These are phyloP conservation scores for Raphanus sativus DNA, from an alignment of 345 rosid genomes.

Conservation along the genomic window DNA sequence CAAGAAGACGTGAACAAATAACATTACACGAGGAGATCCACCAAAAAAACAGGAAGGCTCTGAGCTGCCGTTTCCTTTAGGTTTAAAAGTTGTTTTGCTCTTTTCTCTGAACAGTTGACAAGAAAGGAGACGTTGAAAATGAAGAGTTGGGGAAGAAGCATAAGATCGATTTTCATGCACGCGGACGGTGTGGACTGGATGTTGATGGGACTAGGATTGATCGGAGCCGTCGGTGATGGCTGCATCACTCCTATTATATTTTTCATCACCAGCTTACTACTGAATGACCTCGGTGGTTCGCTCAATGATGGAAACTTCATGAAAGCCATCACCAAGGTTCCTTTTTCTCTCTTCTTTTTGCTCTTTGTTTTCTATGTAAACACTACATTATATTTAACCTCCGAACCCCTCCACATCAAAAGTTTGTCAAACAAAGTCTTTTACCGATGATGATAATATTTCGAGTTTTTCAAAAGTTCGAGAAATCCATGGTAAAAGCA, in stretches of 20 bases:
- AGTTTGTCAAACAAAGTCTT: too few relatives aligned
- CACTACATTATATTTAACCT: not conserved
- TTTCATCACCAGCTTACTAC: conserved; percentile 45
- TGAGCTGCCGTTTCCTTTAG: not conserved
- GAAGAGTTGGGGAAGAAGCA: conserved; percentile 37
- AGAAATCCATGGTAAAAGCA: too few relatives aligned
- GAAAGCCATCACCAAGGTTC: conserved; percentile 49
- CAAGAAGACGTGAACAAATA: not conserved
- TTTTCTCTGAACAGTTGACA: not conserved
- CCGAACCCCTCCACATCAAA: too few relatives aligned
- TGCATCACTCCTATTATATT: conserved; percentile 46
- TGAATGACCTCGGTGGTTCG: conserved; percentile 60
- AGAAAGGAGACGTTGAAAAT: conserved; percentile 20
- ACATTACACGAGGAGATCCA: not conserved
- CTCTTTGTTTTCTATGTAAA: not conserved
- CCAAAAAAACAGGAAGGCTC: not conserved
- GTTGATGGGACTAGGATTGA: conserved; percentile 59
- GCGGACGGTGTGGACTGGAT: conserved; percentile 56
- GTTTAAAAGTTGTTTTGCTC: not conserved
- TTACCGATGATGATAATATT: too few relatives aligned
- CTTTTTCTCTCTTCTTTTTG: not conserved
- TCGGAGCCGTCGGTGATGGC: conserved; percentile 71
- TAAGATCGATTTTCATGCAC: conserved; percentile 60
- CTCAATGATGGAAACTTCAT: conserved; percentile 30
- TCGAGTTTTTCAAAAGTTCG: too few relatives aligned